Evolutionary conservation across 2,329 filamentous ascomycete genomes (phyloP).

Genomic region (Trichocomaceae sp.): DNA sequence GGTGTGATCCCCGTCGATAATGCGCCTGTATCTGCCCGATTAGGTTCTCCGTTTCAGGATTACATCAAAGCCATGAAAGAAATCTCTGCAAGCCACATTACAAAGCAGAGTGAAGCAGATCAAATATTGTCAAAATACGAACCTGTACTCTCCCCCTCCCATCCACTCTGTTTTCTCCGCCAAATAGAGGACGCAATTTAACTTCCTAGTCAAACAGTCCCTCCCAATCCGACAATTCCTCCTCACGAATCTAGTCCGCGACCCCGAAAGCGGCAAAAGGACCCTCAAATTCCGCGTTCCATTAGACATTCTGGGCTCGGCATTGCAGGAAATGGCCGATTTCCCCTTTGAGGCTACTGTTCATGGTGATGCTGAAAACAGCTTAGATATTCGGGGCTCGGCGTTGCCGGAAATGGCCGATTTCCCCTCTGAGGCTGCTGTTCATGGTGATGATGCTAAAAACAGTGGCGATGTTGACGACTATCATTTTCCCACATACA

Average conservation of each 20-base stretch:
- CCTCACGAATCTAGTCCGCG: slow-evolving; percentile 70
- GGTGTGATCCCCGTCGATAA: slow-evolving; percentile 85
- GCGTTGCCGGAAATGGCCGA: slow-evolving; percentile 72
- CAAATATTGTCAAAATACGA: slow-evolving; percentile 70
- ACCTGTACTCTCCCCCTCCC: slow-evolving; percentile 38
- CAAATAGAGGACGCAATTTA: not conserved
- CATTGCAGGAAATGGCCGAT: slow-evolving; percentile 70
- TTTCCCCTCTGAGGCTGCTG: slow-evolving; percentile 72
- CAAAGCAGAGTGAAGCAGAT: slow-evolving; percentile 70
- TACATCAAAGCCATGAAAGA: slow-evolving; percentile 81
- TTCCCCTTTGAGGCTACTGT: slow-evolving; percentile 72
- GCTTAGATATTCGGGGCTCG: slow-evolving; percentile 60
- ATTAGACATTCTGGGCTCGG: slow-evolving; percentile 59
- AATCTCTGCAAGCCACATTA: slow-evolving; percentile 63
- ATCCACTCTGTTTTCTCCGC: no score
- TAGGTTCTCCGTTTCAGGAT: slow-evolving; percentile 66
- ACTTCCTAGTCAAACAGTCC: slow-evolving; percentile 40
- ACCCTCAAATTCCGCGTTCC: slow-evolving; percentile 72
- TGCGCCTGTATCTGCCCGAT: slow-evolving; percentile 71
- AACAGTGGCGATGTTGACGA: slow-evolving; percentile 40
- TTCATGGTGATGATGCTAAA: slow-evolving; percentile 19
- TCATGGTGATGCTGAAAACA: no score
- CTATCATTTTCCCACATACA: slow-evolving; percentile 48
- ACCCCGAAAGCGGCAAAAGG: slow-evolving; percentile 45
- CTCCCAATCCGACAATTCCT: slow-evolving; percentile 83